phyloP scores from a whole-genome alignment of 352 stramenopile species.

The Phytopythium boreale region DNA sequence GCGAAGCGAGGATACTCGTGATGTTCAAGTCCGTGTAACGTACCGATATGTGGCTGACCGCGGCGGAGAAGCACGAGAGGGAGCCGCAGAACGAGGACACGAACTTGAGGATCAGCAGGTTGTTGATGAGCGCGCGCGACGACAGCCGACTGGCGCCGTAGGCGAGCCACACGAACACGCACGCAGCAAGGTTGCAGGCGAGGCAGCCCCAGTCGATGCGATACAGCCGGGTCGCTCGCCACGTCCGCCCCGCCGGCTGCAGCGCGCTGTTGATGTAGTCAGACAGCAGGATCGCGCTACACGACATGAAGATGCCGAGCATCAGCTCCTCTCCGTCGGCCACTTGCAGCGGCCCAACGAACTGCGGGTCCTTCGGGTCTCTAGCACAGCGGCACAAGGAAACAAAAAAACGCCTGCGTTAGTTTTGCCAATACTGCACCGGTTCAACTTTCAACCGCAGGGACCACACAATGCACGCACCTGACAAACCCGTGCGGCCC shows the following conservation, averaged over 20 bases:
- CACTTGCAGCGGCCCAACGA: slow-evolving; percentile 56
- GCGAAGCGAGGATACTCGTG: slow-evolving; percentile 1
- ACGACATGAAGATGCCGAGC: slow-evolving; percentile 75
- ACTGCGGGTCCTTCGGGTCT: slow-evolving; percentile 79
- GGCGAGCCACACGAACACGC: slow-evolving; percentile 38
- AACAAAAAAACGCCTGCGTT: neutral
- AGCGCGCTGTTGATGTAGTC: slow-evolving; percentile 35
- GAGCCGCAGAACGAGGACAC: slow-evolving; percentile 78
- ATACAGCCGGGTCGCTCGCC: neutral
- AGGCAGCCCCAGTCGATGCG: slow-evolving; percentile 60
- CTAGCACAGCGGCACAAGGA: slow-evolving; percentile 15
- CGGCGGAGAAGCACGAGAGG: slow-evolving; percentile 56
- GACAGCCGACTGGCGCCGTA: slow-evolving; percentile 54
- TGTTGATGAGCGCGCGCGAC: slow-evolving; percentile 35
- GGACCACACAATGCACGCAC: slow-evolving; percentile 15
- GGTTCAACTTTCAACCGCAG: neutral
- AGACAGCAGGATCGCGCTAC: slow-evolving; percentile 50
- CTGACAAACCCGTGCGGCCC: slow-evolving; percentile 64
- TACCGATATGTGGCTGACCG: slow-evolving; percentile 55
- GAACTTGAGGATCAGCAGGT: slow-evolving; percentile 68
- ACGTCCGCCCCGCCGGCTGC: slow-evolving; percentile 6
- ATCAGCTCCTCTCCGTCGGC: slow-evolving; percentile 64
- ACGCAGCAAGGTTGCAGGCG: slow-evolving; percentile 52
- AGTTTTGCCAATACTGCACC: neutral
- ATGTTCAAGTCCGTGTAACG: neutral